Base-by-base conservation (phyloP, 805 yeast species). In the Candida wancherniae region DNA sequence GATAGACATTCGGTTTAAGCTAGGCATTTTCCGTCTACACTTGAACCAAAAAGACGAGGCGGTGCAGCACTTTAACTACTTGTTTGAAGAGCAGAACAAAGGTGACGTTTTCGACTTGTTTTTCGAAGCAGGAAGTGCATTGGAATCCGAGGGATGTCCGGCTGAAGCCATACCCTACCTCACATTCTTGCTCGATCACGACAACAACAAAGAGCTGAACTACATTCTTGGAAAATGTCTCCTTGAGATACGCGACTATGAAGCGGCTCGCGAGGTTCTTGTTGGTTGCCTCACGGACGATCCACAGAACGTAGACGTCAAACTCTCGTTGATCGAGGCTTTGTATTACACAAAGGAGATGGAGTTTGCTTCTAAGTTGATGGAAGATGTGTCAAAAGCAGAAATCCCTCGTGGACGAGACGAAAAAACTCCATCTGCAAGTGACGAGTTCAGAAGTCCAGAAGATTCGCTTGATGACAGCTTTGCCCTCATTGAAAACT, bases 271-370 rank as follows among this genome's bases (percentile, higher is more conserved):
- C 43, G 63, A 61, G 18, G 77, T 78, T 2, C 82, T 75, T 48
- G 60, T 61, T 27, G 58, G 71, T 9, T 70, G 83, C 3, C 52
- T 81, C 13, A 61, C 61, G n/a, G 53, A 56, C 22, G 77, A 76
- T 7, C 82, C 85, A 0, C 67, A 67, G 7, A 78, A 85, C 44
- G 58, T 83, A 19, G 95, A 87, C 39, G 73, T 80, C 8, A 77
- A 82, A 45, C 67, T 88, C 17, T 80, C 84, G 0, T 62, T 92
- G 15, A 94, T 92, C 0, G 97, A 92, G 57, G 75, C 86, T 1
- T 73, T 78, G 37, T 84, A 80, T 42, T 77, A 77, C 47, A 53
- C 78, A 9, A 81, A 77, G 10, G 78, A 79, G 25, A 62, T 66
- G 16, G 77, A 71, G 8, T 67, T 67, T n/a, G 79, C 86, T 8